A percentile compares a stretch with the other conserved stretches of the same genome.
Evolutionary conservation across 176 grass and related monocot species (phyloP).

Genomic region (Phoenix dactylifera): DNA sequence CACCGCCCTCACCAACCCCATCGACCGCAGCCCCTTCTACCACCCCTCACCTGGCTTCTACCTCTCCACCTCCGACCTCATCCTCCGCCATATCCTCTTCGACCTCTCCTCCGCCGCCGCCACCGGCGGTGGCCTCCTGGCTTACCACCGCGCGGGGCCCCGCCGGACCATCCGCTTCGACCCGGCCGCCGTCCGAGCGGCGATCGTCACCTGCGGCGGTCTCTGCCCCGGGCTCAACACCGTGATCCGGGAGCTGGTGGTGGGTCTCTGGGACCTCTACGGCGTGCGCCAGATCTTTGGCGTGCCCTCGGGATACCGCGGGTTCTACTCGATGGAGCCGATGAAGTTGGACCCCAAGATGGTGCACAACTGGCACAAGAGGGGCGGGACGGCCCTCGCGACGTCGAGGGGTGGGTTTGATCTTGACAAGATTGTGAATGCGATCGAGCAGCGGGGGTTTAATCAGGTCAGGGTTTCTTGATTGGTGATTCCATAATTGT

Average conservation of each 20-base stretch:
- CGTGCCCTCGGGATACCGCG: constrained; percentile 60
- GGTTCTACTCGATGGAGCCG: constrained; percentile 67
- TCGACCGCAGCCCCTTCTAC: constrained; percentile 52
- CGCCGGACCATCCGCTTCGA: constrained; percentile 38
- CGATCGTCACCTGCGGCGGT: constrained; percentile 85
- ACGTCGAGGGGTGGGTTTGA: constrained; percentile 80
- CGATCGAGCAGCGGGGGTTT: constrained; percentile 57
- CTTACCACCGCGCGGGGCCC: constrained; percentile 74
- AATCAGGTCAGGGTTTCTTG: constrained; percentile 36
- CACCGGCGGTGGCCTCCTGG: constrained; percentile 14
- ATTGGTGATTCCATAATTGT: too few species aligned
- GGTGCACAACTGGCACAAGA: constrained; percentile 82
- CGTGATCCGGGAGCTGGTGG: constrained; percentile 77
- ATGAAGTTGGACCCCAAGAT: constrained; percentile 33
- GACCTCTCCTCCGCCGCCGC: constrained; percentile 30
- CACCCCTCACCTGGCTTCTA: constrained; percentile 62
- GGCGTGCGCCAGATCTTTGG: constrained; percentile 73
- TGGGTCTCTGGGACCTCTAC: constrained; percentile 63
- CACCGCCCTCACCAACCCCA: constrained; percentile 40
- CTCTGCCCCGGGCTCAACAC: constrained; percentile 88
- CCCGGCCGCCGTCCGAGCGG: constrained; percentile 43
- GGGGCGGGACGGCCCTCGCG: constrained; percentile 64
- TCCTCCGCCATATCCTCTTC: constrained; percentile 73
- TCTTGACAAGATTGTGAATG: constrained; percentile 68
- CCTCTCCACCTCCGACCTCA: constrained; percentile 50